phyloP scores from a whole-genome alignment of 768 basidiomycete genomes.

The Termitomyces titanicus region DNA sequence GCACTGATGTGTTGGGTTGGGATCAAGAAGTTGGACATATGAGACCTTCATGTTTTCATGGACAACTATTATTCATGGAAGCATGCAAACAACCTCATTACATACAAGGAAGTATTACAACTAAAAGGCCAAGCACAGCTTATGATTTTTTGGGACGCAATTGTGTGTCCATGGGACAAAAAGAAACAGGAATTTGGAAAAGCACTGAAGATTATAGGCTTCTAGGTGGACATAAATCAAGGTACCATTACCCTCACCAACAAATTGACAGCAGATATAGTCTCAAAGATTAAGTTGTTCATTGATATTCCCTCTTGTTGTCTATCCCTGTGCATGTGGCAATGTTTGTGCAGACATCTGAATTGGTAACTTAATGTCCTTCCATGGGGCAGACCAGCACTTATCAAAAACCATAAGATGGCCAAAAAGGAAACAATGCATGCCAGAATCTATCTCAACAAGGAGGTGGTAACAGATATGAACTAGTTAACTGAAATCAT shows the following conservation, averaged over 20 bases:
- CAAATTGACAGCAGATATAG: constrained; percentile 9
- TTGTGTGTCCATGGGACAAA: constrained; percentile 23
- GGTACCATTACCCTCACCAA: constrained; percentile 11
- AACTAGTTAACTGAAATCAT: constrained; percentile 14
- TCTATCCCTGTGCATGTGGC: constrained; percentile 17
- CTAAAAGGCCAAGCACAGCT: constrained; percentile 22
- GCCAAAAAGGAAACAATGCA: background rate
- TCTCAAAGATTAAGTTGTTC: constrained; percentile 2
- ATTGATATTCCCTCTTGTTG: background rate
- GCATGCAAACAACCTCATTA: background rate
- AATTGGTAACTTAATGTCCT: constrained; percentile 32
- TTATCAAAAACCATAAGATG: constrained; percentile 15
- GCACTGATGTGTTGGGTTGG: constrained; percentile 19
- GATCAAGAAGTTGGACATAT: constrained; percentile 17
- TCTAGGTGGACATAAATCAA: constrained; percentile 22
- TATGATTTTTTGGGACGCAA: constrained; percentile 24
- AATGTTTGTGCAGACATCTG: constrained; percentile 25
- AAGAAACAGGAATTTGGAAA: constrained; percentile 24
- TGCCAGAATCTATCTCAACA: too few relatives aligned
- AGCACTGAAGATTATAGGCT: constrained; percentile 28
- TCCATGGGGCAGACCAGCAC: constrained; percentile 9
- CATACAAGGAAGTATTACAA: background rate
- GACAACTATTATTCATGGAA: constrained; percentile 11
- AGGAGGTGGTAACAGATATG: too few relatives aligned
- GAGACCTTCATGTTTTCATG: constrained; percentile 24